Evolutionary conservation across 164 flowering plant genomes (phyloP), one percentile per base, ranked within the genome.

Genomic region (Hamamelis virginiana): DNA sequence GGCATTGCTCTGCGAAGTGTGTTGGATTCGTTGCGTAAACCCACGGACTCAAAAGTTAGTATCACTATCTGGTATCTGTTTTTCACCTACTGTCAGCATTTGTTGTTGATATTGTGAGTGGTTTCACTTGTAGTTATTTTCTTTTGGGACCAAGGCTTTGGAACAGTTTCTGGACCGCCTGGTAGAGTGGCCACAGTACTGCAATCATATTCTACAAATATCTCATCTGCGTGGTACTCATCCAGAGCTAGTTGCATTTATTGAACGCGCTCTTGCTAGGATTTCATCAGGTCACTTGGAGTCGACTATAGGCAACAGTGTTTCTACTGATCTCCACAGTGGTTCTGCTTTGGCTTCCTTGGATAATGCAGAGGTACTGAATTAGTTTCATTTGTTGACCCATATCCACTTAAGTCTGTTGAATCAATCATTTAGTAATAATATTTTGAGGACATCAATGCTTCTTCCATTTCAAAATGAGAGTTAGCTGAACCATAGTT

Each of bases 141-240:
- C 79, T 16, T 93, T 96, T 83, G 99, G 99, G 60, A 90, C 86
- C 41, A 88, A 74, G 76, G 99, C 99, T 44, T 74, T 96, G 82
- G 98, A 96, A 78, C 97, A 93, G 81, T 96, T 96, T 81, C 81
- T 84, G 69, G 96, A 89, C 74, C 97, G 99, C 23, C 74, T 96
- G 74, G 83, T 87, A 52, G 99, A 96, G 80, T 93, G 98, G 99
- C 98, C 99, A 6, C 99, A 89, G 56, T 96, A 93, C 71, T 96
- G 99, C 83, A 91, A 96, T 77, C 99, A 96, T 77, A 91, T 96
- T 61, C 75, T 96, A 69, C 99, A 96, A 78, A 96, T 96, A 76
- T 93, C 99, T 69, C 99, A 96, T 80, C 81, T 96, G 38, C 96
- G 97, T 53, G 77, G 81, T 64, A 83, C 96, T 65, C 92, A 93